A percentile compares a stretch with the other conserved stretches of the same genome.
Evolutionary conservation across 2,329 filamentous ascomycete genomes (phyloP).

Genomic region (Camillea tinctor): DNA sequence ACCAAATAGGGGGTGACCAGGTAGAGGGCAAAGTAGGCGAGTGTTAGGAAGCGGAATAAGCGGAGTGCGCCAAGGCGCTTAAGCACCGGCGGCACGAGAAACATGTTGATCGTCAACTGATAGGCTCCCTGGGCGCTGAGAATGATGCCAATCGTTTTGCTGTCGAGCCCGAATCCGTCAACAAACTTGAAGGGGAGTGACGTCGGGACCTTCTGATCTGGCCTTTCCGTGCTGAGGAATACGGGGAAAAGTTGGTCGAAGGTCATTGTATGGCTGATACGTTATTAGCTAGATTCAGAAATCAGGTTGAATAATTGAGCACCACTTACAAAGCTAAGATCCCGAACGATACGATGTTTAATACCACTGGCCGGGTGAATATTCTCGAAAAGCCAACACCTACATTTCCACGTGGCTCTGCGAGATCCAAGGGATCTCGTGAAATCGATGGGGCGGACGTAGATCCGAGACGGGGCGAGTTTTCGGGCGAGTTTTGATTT

Average conservation of each 20-base stretch:
- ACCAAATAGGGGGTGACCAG: conserved; percentile 85
- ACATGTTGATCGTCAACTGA: conserved; percentile 81
- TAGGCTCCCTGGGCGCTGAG: conserved; percentile 86
- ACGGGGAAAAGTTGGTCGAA: conserved; percentile 93
- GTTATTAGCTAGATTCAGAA: conserved; percentile 19
- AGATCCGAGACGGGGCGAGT: conserved; percentile 37
- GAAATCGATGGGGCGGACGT: conserved; percentile 30
- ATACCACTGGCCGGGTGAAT: conserved; percentile 80
- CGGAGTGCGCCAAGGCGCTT: conserved; percentile 73
- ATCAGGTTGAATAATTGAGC: neutral
- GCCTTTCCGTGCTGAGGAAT: conserved; percentile 71
- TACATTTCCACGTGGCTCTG: conserved; percentile 22
- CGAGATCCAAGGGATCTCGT: conserved; percentile 39
- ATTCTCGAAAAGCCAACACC: conserved; percentile 48
- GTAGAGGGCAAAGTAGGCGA: conserved; percentile 86
- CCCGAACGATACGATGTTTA: conserved; percentile 87
- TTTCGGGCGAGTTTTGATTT: conserved; percentile 52
- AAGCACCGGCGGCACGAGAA: conserved; percentile 79
- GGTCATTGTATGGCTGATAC: conserved; percentile 84
- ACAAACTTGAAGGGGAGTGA: conserved; percentile 83
- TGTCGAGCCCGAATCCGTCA: conserved; percentile 80
- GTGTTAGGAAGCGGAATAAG: conserved; percentile 77
- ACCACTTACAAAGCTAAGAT: conserved; percentile 87
- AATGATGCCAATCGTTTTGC: conserved; percentile 82
- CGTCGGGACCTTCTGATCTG: conserved; percentile 46